Evolutionary conservation across 73 alveolate genomes (phyloP).

Genomic region (Strombidium stylifer): DNA sequence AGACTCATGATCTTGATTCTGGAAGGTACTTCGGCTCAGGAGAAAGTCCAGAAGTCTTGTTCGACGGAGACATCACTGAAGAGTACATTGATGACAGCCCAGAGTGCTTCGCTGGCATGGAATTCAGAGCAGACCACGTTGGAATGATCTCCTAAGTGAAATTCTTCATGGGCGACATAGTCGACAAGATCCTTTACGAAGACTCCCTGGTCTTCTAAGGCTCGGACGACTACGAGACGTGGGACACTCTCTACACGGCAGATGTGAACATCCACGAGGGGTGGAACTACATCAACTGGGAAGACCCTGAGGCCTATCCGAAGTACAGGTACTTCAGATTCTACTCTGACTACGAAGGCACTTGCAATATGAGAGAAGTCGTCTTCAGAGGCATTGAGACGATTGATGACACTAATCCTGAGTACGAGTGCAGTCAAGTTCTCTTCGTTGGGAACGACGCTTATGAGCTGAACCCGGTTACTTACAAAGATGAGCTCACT

Average conservation of each 20-base stretch:
- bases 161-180: constrained; percentile 11
- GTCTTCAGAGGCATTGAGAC: background rate
- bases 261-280: constrained; percentile 9
- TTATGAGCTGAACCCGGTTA: too few relatives aligned
- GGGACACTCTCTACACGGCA: background rate
- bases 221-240: background rate
- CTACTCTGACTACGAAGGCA: background rate
- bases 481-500: constrained; percentile 35
- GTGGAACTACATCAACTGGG: constrained; percentile 4
- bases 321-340: constrained; percentile 1
- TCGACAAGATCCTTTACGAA: background rate
- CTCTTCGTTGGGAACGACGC: too few relatives aligned
- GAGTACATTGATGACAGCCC: constrained; percentile 4
- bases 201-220: background rate
- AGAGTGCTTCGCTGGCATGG: constrained; percentile 1
- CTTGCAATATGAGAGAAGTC: constrained; percentile 17
- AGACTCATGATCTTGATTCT: too few relatives aligned
- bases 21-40: too few relatives aligned
- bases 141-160: constrained; percentile 24
- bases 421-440: background rate
- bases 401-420: background rate
- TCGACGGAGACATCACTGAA: constrained; percentile 1
- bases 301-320: background rate
- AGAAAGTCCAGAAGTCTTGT: too few relatives aligned
- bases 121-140: constrained; percentile 7